Base-by-base conservation (phyloP, 2,329 filamentous ascomycete species). In the Penicillium sclerotigenum region DNA sequence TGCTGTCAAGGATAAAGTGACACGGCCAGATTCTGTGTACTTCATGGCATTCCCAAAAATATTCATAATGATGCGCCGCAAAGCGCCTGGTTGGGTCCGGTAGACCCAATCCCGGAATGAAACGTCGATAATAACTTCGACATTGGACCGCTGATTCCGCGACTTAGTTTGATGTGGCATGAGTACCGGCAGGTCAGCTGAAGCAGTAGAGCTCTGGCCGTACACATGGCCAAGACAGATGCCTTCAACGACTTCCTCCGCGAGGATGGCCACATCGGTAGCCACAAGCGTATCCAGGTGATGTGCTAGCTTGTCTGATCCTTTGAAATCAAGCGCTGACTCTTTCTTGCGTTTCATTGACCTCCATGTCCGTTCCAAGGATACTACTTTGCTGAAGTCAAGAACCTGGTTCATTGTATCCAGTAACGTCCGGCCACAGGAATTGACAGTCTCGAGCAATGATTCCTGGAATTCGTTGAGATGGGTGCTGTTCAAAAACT, bases 31-130 rank as follows among this genome's bases (percentile, higher is more conserved):
- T 2, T 77, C 73, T 0, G 83, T 87, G 56, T 86, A 87, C 65
- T 87, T 87, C 64, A 87, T 75, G 0, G 84, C 79, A 62, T 87
- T 87, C 9, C 82, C 82, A 40, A 86, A 81, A 0, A 87, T 63
- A 54, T 87, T 87, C 82, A 86, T 85, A 46, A 86, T 76, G 45
- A 87, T 80, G 8, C 83, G 75, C 46, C 79, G 73, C 58, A 80
- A 70, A 2, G 79, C 79, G 0, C 84, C 84, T 0, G 81, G 79
- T 45, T 86, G 80, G 3, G 81, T 79, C 4, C 78, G 73, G 62
- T 83, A 85, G 1, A 72, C 68, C 82, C 84, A 87, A 50, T 75
- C 58, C 22, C 74, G 55, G 65, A 72, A 76, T 3, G 80, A 76
- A 13, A 86, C 78, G 59, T 85, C 79, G 6, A 85, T 66, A 26